A percentile compares a stretch with the other conserved stretches of the same genome.
phyloP scores from a whole-genome alignment of 2,329 filamentous ascomycete species.

The Aphanocladium album region DNA sequence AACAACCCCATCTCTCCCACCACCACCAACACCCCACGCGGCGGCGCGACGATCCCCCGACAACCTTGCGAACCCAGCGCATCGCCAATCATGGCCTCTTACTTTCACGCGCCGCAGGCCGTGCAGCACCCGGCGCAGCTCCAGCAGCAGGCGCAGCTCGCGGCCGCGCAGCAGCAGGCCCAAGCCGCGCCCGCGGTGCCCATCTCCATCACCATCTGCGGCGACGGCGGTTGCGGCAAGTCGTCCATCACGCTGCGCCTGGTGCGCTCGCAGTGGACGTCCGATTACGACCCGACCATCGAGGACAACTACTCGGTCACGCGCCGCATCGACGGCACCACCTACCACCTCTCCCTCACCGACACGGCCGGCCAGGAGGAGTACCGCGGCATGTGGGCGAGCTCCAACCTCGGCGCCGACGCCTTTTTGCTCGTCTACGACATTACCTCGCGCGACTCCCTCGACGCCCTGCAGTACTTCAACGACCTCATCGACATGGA shows the following conservation, averaged over 20 bases:
- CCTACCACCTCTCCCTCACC: conserved; percentile 72
- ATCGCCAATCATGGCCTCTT: not conserved
- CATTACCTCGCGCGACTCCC: conserved; percentile 65
- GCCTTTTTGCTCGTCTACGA: conserved; percentile 86
- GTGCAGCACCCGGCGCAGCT: not conserved
- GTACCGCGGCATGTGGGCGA: conserved; percentile 81
- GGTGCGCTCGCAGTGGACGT: conserved; percentile 77
- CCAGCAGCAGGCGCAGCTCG: not conserved
- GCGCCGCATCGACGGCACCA: conserved; percentile 71
- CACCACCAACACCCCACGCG: not conserved
- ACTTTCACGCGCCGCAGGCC: not conserved
- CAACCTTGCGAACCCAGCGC: not conserved
- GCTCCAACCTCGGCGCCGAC: conserved; percentile 71
- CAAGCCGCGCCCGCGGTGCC: conserved; percentile 37
- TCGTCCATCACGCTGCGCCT: conserved; percentile 79
- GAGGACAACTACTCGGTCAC: conserved; percentile 84
- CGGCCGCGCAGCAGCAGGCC: not conserved
- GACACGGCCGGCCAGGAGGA: conserved; percentile 89
- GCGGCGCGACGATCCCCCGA: not conserved
- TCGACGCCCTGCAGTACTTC: conserved; percentile 71
- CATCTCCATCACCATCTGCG: conserved; percentile 77
- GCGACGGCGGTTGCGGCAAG: conserved; percentile 80
- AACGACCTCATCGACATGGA: conserved; percentile 82
- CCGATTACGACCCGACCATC: conserved; percentile 75
- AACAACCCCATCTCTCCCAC: not conserved